Evolutionary conservation across 2,329 filamentous ascomycete genomes (phyloP).

Genomic region (Geosmithia morbida): DNA sequence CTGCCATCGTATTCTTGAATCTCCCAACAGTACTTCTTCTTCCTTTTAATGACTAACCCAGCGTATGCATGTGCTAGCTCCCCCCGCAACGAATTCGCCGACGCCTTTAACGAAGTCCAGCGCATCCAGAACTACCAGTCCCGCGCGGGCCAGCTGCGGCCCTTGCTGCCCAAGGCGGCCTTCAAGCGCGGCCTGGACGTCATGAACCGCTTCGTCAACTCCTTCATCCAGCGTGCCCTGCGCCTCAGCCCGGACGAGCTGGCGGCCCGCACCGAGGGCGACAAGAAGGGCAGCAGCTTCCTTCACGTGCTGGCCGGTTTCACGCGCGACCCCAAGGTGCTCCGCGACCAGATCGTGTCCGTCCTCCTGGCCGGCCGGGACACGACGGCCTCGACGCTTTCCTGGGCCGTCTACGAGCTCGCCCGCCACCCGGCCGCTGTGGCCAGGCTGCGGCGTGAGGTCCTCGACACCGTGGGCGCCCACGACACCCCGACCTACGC

Average conservation of each 20-base stretch:
- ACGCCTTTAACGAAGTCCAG: slow-evolving; percentile 70
- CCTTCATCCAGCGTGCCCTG: slow-evolving; percentile 64
- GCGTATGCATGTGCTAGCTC: too few species aligned
- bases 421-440: slow-evolving; percentile 54
- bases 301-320: slow-evolving; percentile 72
- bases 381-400: slow-evolving; percentile 71
- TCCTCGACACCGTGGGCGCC: slow-evolving; percentile 50
- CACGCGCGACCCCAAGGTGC: slow-evolving; percentile 55
- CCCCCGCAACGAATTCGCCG: slow-evolving; percentile 54
- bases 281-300: slow-evolving; percentile 65
- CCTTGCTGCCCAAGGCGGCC: slow-evolving; percentile 44
- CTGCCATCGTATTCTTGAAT: too few species aligned
- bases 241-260: slow-evolving; percentile 57
- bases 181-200: slow-evolving; percentile 52
- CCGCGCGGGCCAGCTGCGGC: slow-evolving; percentile 47
- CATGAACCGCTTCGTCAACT: slow-evolving; percentile 63
- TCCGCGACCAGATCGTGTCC: slow-evolving; percentile 74
- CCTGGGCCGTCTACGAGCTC: slow-evolving; percentile 74
- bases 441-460: slow-evolving; percentile 57
- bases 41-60: too few species aligned
- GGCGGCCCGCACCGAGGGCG: slow-evolving; percentile 48
- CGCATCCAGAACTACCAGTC: slow-evolving; percentile 54
- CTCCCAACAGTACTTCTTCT: too few species aligned
- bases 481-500: slow-evolving; percentile 51
- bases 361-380: slow-evolving; percentile 77